phyloP scores from a whole-genome alignment of 495 filamentous ascomycete species.

The Xylaria acuta region DNA sequence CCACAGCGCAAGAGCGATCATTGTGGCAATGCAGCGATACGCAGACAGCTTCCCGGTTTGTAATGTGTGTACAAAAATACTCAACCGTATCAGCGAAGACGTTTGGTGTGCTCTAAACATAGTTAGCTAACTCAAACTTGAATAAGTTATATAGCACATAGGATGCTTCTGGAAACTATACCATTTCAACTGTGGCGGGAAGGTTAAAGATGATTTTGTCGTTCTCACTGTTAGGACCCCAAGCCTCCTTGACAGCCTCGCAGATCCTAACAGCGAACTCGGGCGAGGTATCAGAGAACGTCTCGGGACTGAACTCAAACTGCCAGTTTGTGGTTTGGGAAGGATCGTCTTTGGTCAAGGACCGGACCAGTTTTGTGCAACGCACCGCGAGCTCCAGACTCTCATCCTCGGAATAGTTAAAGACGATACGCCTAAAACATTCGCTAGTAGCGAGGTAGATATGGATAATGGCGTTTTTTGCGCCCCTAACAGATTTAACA shows the following conservation, averaged over 20 bases:
- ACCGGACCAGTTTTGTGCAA: conserved; percentile 76
- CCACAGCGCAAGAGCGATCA: conserved; percentile 28
- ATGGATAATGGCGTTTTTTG: conserved; percentile 84
- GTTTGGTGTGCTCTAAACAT: conserved; percentile 38
- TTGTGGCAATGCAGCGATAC: conserved; percentile 58
- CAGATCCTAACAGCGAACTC: conserved; percentile 78
- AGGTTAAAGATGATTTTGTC: conserved; percentile 79
- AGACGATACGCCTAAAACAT: conserved; percentile 79
- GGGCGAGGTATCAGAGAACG: conserved; percentile 79
- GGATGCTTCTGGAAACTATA: conserved; percentile 32
- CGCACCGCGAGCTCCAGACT: conserved; percentile 73
- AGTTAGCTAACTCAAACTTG: background rate
- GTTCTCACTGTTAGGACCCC: conserved; percentile 72
- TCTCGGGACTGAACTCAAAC: conserved; percentile 85
- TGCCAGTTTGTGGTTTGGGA: conserved; percentile 74
- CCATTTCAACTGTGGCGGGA: conserved; percentile 84
- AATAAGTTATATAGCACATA: background rate
- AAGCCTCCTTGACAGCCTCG: conserved; percentile 82
- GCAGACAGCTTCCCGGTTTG: conserved; percentile 73
- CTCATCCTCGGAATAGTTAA: conserved; percentile 75
- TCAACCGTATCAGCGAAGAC: conserved; percentile 88
- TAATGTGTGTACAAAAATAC: conserved; percentile 76
- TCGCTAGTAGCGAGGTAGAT: conserved; percentile 83
- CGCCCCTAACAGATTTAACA: conserved; percentile 76
- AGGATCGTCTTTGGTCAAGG: conserved; percentile 85